These are phyloP conservation scores for Chlorociboria aeruginascens DNA, from an alignment of 495 filamentous ascomycete genomes.

Conservation along the genomic window DNA sequence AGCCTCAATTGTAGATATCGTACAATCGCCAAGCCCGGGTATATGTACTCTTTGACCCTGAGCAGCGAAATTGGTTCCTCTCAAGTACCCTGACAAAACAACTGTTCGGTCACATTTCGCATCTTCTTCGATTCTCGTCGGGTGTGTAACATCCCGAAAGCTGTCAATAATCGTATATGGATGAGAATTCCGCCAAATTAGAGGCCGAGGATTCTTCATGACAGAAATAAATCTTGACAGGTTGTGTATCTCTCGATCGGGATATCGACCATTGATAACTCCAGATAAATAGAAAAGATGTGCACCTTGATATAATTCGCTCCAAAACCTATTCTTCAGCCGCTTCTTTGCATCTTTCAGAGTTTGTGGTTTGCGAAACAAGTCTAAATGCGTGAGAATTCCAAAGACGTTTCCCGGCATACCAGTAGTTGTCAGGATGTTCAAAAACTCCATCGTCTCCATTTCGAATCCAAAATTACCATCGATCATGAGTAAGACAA, in stretches of 20 bases:
- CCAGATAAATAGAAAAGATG: slow-evolving; percentile 95
- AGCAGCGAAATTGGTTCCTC: slow-evolving; percentile 90
- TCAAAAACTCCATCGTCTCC: slow-evolving; percentile 99
- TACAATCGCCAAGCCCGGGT: slow-evolving; percentile 87
- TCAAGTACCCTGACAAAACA: slow-evolving; percentile 83
- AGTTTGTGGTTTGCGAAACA: slow-evolving; percentile 86
- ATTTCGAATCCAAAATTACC: slow-evolving; percentile 98
- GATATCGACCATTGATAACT: slow-evolving; percentile 91
- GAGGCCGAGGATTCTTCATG: slow-evolving; percentile 95
- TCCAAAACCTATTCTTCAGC: slow-evolving; percentile 92
- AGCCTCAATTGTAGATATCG: slow-evolving; percentile 69
- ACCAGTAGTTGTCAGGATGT: slow-evolving; percentile 75
- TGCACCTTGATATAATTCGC: slow-evolving; percentile 88
- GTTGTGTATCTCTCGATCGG: slow-evolving; percentile 93
- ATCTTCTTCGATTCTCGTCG: slow-evolving; percentile 76
- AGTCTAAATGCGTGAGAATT: slow-evolving; percentile 88
- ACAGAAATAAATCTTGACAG: slow-evolving; percentile 87
- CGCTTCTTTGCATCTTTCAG: slow-evolving; percentile 87
- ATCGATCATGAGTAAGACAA: slow-evolving; percentile 94
- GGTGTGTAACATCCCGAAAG: slow-evolving; percentile 88
- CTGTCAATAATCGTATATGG: slow-evolving; percentile 89
- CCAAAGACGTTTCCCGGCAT: slow-evolving; percentile 99
- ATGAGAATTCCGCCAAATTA: slow-evolving; percentile 95
- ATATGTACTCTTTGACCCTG: slow-evolving; percentile 83
- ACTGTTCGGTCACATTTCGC: slow-evolving; percentile 81